Conservation (phyloP, 257 asterid genomes). For the Ocimum tenuiflorum region DNA sequence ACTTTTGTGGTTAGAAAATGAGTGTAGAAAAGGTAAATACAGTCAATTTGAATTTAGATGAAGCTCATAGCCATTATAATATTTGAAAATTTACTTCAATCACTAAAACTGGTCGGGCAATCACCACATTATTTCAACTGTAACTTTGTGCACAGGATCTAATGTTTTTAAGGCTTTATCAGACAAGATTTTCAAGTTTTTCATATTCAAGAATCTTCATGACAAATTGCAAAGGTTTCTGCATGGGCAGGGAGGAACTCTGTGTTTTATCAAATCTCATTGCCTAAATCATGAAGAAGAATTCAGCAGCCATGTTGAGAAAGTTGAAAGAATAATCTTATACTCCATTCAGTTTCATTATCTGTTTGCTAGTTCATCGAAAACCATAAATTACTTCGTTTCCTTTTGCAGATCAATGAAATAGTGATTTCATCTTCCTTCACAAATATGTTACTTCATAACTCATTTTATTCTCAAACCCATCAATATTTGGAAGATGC, state of each 20-base stretch:
- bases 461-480: background rate
- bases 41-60: background rate
- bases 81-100: background rate
- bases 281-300: background rate
- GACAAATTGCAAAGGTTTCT: too few relatives aligned
- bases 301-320: background rate
- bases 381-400: background rate
- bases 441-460: background rate
- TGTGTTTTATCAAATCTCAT: background rate
- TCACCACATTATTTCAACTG: background rate
- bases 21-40: background rate
- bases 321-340: too few relatives aligned
- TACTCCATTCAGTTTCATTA: background rate
- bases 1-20: too few relatives aligned
- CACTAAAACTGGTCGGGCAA: background rate
- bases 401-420: background rate
- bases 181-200: too few relatives aligned
- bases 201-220: too few relatives aligned
- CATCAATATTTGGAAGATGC: background rate
- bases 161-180: too few relatives aligned
- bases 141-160: background rate
- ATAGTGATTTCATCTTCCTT: background rate
- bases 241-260: background rate
- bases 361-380: background rate
- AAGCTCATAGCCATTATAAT: background rate